phyloP scores from a whole-genome alignment of 108 stramenopile genomes.

The Cyclotella cryptica region DNA sequence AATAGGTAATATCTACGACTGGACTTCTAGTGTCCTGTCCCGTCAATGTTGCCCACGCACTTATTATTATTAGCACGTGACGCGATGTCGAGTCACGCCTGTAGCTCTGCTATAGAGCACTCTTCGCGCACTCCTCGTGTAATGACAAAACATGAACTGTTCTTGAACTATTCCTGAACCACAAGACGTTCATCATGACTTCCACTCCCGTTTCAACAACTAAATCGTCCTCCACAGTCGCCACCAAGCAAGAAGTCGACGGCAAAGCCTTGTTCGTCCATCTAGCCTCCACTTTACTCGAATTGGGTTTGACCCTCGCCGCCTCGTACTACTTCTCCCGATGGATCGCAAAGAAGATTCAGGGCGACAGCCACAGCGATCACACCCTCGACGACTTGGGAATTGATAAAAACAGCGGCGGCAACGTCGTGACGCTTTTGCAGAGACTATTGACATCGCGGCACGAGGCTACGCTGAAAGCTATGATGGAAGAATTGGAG shows the following conservation, averaged over 20 bases:
- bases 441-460: slow-evolving; percentile 28
- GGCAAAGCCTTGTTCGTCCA: slow-evolving; percentile 24
- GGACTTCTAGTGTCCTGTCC: too few relatives aligned
- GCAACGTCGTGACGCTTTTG: slow-evolving; percentile 18
- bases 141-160: too few relatives aligned
- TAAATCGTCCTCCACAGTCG: neutral
- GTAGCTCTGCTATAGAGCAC: too few relatives aligned
- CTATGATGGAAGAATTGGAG: slow-evolving; percentile 44
- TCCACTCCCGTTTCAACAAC: neutral
- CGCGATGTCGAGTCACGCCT: too few relatives aligned
- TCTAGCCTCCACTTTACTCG: slow-evolving; percentile 27
- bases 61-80: too few relatives aligned
- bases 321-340: slow-evolving; percentile 47
- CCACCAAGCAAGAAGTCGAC: slow-evolving; percentile 25
- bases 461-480: slow-evolving; percentile 35
- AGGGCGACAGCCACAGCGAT: slow-evolving; percentile 5
- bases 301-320: slow-evolving; percentile 42
- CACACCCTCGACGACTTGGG: slow-evolving; percentile 24
- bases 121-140: too few relatives aligned
- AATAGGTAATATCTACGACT: too few relatives aligned
- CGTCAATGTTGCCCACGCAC: too few relatives aligned
- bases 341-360: slow-evolving; percentile 33
- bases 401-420: slow-evolving; percentile 10
- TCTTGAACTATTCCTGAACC: too few relatives aligned
- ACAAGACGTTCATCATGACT: too few relatives aligned